Conservation (phyloP, 2,329 filamentous ascomycete species). For the Trichoderma harzianum region DNA sequence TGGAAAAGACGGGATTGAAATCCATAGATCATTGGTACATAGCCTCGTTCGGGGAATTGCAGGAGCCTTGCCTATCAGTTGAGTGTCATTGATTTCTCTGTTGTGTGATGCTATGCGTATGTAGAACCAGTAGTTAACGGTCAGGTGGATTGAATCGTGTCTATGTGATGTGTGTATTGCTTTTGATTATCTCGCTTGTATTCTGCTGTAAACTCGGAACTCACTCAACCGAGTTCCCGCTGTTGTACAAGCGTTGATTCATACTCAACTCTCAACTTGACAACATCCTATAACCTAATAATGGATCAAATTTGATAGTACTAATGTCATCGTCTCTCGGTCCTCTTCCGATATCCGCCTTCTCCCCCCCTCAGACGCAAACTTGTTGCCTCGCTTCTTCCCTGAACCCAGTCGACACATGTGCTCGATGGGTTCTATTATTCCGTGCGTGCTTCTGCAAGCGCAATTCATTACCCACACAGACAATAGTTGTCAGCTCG, state of each 20-base stretch:
- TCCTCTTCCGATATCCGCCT: background rate
- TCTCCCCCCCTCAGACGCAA: background rate
- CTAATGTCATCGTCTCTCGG: background rate
- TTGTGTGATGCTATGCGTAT: background rate
- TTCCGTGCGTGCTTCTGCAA: background rate
- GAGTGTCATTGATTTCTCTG: background rate
- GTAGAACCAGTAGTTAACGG: too few species aligned
- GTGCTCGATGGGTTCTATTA: background rate
- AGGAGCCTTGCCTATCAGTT: background rate
- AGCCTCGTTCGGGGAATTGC: background rate
- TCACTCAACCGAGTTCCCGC: background rate
- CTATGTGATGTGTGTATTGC: background rate
- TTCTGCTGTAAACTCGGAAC: background rate
- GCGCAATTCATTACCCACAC: background rate
- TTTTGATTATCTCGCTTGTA: background rate
- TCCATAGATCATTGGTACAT: background rate
- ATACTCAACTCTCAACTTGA: background rate
- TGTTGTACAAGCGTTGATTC: background rate
- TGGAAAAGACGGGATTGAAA: background rate
- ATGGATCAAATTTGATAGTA: background rate
- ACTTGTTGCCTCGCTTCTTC: background rate
- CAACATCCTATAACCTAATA: background rate
- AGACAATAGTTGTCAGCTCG: background rate
- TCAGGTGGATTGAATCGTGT: background rate
- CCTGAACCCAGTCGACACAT: background rate